Base-by-base conservation (phyloP, 2,329 filamentous ascomycete species). In the Cladosporium sp. region DNA sequence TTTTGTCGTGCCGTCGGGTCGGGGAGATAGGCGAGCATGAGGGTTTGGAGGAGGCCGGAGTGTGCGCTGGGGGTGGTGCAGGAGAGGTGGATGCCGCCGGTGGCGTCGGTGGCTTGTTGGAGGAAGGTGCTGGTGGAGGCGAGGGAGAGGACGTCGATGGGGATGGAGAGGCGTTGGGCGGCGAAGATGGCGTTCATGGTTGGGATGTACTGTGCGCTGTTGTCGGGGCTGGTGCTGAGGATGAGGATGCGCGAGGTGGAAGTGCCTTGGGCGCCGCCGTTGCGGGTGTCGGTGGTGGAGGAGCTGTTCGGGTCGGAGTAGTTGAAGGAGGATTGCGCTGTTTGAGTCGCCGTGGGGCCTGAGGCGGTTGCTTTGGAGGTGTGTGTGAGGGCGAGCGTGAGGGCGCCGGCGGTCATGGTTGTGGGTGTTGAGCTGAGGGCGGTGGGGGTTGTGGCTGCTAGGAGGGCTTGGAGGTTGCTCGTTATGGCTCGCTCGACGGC, bases 181-280 rank as follows among this genome's bases (percentile, higher is more conserved):
- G 93, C 93, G 70, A 99, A 99, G 54, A 97, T 95, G 61, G 86
- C 83, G 72, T 99, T 99, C 93, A 99, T 99, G 59, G 95, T 93
- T 0, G 92, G 87, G 50, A 99, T 99, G 73, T 99, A 99, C 69
- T 97, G 84, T 54, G 82, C 87, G 4, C 90, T 84, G 0, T 95
- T 82, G 61, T 92, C 88, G 64, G 89, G 89, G 41, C 89, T 95
- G 4, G 96, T 90, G 42, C 88, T 95, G 48, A 99, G 69, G 56
- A 97, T 84, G 49, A 99, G 79, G 62, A 99, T 95, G 54, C 93
- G 87, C 12, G 85, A 86, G 58, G 88, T 85, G 17, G 93, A 75
- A 15, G 80, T 75, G 20, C 47, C 44, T 3, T 17, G 17, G 11
- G 6, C 44, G 59, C 54, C 65, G 52, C 56, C 64, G 59, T 54